Percentiles rank a stretch among this genome's conserved stretches.
Evolutionary conservation across 2,329 filamentous ascomycete genomes (phyloP).

Genomic region (Microdochium nivale): DNA sequence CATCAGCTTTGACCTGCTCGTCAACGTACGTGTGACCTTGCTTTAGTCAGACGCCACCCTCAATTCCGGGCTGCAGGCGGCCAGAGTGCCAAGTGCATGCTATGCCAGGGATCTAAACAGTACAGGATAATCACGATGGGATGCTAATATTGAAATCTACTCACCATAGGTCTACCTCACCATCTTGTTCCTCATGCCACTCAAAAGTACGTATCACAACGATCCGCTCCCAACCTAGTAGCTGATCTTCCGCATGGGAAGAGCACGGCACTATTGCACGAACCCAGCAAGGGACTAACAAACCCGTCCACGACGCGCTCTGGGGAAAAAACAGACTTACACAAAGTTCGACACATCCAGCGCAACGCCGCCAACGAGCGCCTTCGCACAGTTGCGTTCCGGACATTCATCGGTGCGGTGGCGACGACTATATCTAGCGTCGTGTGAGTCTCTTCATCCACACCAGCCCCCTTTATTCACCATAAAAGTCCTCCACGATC

Average conservation of each 20-base stretch:
- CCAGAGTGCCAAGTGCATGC: background rate
- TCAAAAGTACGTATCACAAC: slow-evolving; percentile 36
- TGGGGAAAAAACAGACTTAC: slow-evolving; percentile 33
- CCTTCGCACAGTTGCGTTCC: slow-evolving; percentile 42
- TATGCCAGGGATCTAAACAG: no score
- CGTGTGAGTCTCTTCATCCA: slow-evolving; percentile 28
- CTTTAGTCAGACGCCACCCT: background rate
- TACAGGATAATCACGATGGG: background rate
- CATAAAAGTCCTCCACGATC: no score
- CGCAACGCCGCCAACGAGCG: slow-evolving; percentile 29
- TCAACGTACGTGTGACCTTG: slow-evolving; percentile 37
- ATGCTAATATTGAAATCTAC: background rate
- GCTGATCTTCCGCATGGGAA: background rate
- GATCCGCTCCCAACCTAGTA: background rate
- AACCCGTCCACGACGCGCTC: background rate
- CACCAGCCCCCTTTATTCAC: background rate
- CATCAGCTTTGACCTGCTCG: slow-evolving; percentile 49
- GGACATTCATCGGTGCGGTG: slow-evolving; percentile 51
- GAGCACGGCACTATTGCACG: no score
- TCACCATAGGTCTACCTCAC: slow-evolving; percentile 44
- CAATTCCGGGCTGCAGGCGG: background rate
- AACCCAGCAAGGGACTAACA: background rate
- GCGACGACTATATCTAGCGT: slow-evolving; percentile 50
- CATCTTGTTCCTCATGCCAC: slow-evolving; percentile 51
- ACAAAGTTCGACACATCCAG: slow-evolving; percentile 41